Evolutionary conservation across 352 stramenopile species (phyloP).

Genomic region (Globisporangium orthogonon): DNA sequence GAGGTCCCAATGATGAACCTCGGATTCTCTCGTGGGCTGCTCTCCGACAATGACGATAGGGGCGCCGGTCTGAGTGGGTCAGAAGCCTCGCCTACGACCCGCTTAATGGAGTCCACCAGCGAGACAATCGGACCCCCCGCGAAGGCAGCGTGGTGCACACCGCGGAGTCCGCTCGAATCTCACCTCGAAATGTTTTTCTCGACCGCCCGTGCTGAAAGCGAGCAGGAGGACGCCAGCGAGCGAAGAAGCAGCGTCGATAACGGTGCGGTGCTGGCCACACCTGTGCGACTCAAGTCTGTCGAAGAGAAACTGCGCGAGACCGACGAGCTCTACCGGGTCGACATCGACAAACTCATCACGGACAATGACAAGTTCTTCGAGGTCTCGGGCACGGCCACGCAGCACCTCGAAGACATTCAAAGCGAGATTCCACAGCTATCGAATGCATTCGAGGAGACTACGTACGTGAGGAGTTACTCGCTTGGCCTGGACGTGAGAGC

Average conservation of each 20-base stretch:
- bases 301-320: conserved; percentile 36
- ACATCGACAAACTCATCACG: conserved; percentile 33
- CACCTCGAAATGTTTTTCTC: conserved; percentile 35
- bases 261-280: conserved; percentile 15
- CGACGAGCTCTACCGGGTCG: conserved; percentile 41
- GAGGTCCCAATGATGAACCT: conserved; percentile 17
- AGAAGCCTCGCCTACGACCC: conserved; percentile 31
- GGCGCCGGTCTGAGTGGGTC: conserved; percentile 2
- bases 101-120: neutral
- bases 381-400: conserved; percentile 36
- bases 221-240: neutral
- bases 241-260: neutral
- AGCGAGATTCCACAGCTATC: conserved; percentile 33
- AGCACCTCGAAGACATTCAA: conserved; percentile 51
- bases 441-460: conserved; percentile 26
- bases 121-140: conserved; percentile 8
- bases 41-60: neutral
- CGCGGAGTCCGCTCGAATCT: conserved; percentile 26
- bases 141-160: conserved; percentile 56
- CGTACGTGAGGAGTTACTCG: conserved; percentile 17
- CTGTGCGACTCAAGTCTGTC: conserved; percentile 31
- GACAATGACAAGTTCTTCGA: conserved; percentile 60
- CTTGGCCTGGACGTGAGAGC: neutral
- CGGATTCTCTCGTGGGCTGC: neutral
- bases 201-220: neutral